Conservation (phyloP, 2,329 filamentous ascomycete species). For the Penicillium vulpinum region DNA sequence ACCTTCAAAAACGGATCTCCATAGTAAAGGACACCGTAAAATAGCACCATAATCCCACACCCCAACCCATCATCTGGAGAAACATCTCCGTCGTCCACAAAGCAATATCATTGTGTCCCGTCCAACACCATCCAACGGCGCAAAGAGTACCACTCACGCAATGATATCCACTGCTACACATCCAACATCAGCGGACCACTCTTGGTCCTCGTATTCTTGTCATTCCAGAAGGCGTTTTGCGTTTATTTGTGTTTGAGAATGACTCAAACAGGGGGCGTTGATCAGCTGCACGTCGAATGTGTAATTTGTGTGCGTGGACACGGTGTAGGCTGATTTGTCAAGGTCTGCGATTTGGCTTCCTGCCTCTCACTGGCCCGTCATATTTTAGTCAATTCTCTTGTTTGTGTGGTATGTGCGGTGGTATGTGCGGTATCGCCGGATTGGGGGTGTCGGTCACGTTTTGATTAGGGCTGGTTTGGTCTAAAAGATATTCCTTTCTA, state of each 20-base stretch:
- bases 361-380: neutral
- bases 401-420: neutral
- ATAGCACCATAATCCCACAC: neutral
- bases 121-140: neutral
- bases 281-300: neutral
- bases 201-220: neutral
- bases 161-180: neutral
- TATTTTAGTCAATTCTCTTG: neutral
- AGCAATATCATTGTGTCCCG: neutral
- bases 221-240: neutral
- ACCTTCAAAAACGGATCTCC: too few species aligned
- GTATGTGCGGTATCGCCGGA: too few species aligned
- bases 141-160: neutral
- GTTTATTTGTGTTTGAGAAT: neutral
- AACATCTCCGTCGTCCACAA: neutral
- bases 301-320: neutral
- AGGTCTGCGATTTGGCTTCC: neutral
- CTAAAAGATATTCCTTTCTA: neutral
- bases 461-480: neutral
- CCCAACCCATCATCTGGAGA: neutral
- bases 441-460: neutral
- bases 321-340: neutral
- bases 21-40: neutral
- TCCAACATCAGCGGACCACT: neutral
- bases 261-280: neutral